Evolutionary conservation across 306 rosid species (phyloP).

Genomic region (Mimosa bimucronata): DNA sequence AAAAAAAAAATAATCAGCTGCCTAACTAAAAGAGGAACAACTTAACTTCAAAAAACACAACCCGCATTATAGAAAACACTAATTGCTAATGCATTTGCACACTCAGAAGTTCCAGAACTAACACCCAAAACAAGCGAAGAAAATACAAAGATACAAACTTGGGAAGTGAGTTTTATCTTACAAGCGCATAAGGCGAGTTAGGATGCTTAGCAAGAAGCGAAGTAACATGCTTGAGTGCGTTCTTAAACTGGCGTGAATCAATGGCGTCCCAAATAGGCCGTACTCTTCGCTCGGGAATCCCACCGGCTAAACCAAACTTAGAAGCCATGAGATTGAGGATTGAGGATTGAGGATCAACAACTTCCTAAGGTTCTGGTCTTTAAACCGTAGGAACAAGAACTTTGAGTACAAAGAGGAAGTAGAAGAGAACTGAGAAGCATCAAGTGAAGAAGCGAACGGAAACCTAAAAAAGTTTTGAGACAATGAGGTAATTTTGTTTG

Average conservation of each 20-base stretch:
- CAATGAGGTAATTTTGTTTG: too few relatives aligned
- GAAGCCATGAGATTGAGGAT: constrained; percentile 63
- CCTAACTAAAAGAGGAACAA: not conserved
- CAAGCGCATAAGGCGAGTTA: constrained; percentile 82
- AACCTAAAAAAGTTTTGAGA: not conserved
- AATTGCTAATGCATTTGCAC: not conserved
- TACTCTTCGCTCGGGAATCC: constrained; percentile 92
- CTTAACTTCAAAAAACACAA: constrained; percentile 1
- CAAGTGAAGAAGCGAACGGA: not conserved
- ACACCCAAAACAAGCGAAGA: not conserved
- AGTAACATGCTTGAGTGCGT: constrained; percentile 76
- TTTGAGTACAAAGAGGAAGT: not conserved
- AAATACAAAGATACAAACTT: not conserved
- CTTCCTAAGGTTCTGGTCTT: not conserved
- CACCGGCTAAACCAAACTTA: constrained; percentile 92
- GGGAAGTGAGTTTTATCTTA: constrained; percentile 33
- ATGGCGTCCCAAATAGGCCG: constrained; percentile 99
- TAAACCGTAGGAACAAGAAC: not conserved
- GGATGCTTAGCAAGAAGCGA: constrained; percentile 74
- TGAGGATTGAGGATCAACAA: not conserved
- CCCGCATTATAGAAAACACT: not conserved
- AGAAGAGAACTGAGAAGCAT: not conserved
- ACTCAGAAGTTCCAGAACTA: constrained; percentile 1
- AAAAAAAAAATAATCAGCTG: not conserved
- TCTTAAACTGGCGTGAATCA: constrained; percentile 93